phyloP scores from a whole-genome alignment of 2,329 filamentous ascomycete genomes.

The Ascochyta pisi region DNA sequence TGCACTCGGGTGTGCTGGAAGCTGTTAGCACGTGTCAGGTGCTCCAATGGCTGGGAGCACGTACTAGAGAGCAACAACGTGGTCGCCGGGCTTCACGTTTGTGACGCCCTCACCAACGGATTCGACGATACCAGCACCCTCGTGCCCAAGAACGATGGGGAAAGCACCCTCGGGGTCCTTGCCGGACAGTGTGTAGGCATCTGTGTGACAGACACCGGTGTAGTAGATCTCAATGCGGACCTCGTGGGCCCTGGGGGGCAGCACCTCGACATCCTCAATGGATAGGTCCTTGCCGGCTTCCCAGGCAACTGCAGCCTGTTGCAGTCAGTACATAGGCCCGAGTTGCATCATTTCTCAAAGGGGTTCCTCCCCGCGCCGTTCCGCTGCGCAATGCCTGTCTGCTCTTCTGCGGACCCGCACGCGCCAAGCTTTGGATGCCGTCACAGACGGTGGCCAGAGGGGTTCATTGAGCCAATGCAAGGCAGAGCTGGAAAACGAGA shows the following conservation, averaged over 20 bases:
- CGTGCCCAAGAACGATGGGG: constrained; percentile 53
- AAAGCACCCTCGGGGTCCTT: constrained; percentile 86
- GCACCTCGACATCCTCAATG: constrained; percentile 92
- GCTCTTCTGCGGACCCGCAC: constrained; percentile 39
- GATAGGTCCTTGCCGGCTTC: constrained; percentile 88
- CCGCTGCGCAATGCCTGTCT: constrained; percentile 15
- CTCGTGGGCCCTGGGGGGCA: constrained; percentile 86
- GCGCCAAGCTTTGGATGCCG: constrained; percentile 22
- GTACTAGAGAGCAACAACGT: constrained; percentile 65
- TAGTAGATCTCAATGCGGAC: constrained; percentile 97
- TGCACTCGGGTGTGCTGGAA: constrained; percentile 88
- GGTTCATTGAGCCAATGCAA: constrained; percentile 38
- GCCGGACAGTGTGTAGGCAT: constrained; percentile 72
- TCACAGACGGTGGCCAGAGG: constrained; percentile 12
- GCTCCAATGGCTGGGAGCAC: constrained; percentile 13
- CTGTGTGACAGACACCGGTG: constrained; percentile 97
- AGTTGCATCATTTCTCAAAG: background rate
- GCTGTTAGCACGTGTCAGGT: constrained; percentile 26
- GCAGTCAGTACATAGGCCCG: constrained; percentile 23
- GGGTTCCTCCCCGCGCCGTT: background rate
- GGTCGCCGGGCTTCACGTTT: constrained; percentile 90
- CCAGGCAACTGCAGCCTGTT: constrained; percentile 91
- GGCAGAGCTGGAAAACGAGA: constrained; percentile 69
- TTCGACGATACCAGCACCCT: constrained; percentile 53
- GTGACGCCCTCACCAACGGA: constrained; percentile 89